phyloP scores from a whole-genome alignment of 176 grass and related monocot species.

The Zoysia pacifica region DNA sequence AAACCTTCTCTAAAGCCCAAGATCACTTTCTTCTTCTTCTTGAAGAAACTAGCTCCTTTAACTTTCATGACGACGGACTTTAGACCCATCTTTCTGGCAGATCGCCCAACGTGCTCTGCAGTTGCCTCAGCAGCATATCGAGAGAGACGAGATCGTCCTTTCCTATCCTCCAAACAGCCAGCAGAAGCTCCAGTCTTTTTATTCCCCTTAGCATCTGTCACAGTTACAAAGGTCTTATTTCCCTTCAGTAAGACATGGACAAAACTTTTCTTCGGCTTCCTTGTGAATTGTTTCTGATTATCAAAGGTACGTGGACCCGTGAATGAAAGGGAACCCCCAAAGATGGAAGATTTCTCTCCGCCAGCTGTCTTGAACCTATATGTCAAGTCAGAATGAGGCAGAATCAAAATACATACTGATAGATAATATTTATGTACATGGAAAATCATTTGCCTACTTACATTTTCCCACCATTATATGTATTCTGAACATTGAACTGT shows the following conservation, averaged over 20 bases:
- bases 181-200: conserved; percentile 40
- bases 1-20: conserved; percentile 48
- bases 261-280: conserved; percentile 27
- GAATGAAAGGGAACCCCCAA: neutral
- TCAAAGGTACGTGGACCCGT: neutral
- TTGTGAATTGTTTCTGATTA: neutral
- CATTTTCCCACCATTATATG: neutral
- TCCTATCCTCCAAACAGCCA: conserved; percentile 46
- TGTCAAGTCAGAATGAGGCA: neutral
- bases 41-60: conserved; percentile 24
- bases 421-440: neutral
- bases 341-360: conserved; percentile 7
- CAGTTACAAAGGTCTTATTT: conserved; percentile 44
- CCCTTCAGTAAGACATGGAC: conserved; percentile 30
- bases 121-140: conserved; percentile 40
- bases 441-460: conserved; percentile 7
- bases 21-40: conserved; percentile 44
- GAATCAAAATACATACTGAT: neutral
- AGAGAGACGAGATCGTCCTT: conserved; percentile 35
- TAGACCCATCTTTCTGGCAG: conserved; percentile 46
- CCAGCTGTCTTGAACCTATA: conserved; percentile 11
- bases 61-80: conserved; percentile 35
- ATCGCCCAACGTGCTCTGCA: conserved; percentile 31
- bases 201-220: conserved; percentile 41
- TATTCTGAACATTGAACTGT: neutral